Evolutionary conservation across 352 stramenopile species (phyloP).

Genomic region (Saprolegnia diclina): DNA sequence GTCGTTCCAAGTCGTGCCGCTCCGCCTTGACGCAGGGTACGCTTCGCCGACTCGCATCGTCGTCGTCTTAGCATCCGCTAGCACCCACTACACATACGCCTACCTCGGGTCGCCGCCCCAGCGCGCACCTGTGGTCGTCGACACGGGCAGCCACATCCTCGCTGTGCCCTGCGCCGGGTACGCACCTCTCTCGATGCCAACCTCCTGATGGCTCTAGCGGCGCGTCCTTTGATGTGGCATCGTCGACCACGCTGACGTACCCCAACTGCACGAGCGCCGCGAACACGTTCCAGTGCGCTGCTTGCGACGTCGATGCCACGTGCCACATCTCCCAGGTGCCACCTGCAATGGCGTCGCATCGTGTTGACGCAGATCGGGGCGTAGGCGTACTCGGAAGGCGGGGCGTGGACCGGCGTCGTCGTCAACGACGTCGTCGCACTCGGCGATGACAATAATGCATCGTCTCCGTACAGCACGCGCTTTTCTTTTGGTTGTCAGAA

Average conservation of each 20-base stretch:
- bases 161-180: conserved; percentile 76
- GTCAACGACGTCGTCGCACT: conserved; percentile 77
- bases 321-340: conserved; percentile 52
- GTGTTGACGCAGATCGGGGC: neutral
- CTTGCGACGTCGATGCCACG: conserved; percentile 41
- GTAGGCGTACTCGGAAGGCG: conserved; percentile 79
- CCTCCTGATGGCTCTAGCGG: conserved; percentile 20
- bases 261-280: conserved; percentile 45
- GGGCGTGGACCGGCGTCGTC: conserved; percentile 71
- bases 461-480: conserved; percentile 48
- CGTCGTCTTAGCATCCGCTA: conserved; percentile 16
- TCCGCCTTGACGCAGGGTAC: conserved; percentile 61
- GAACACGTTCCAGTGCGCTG: conserved; percentile 52
- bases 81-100: conserved; percentile 81
- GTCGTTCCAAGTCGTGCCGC: conserved; percentile 48
- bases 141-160: conserved; percentile 74
- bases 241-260: conserved; percentile 66
- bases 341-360: neutral
- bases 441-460: conserved; percentile 44
- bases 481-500: conserved; percentile 77
- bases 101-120: conserved; percentile 76
- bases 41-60: neutral
- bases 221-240: conserved; percentile 45
- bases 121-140: conserved; percentile 72
- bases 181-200: too few species aligned